phyloP scores from a whole-genome alignment of 306 rosid genomes.

The Casuarina equisetifolia region DNA sequence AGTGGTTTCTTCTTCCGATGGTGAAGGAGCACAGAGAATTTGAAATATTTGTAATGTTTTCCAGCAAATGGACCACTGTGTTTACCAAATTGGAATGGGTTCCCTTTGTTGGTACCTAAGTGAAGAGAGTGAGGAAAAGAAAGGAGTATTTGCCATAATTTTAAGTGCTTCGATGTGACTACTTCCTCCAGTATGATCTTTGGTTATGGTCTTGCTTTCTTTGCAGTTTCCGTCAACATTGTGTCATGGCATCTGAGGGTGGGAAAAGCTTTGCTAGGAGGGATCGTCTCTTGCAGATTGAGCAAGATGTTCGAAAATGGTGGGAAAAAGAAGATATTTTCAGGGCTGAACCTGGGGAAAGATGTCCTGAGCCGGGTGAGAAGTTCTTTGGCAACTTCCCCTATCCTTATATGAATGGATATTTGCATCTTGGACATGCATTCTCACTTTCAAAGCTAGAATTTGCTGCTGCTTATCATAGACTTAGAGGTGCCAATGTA shows the following conservation, averaged over 20 bases:
- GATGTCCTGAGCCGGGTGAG: constrained; percentile 56
- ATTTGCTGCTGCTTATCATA: constrained; percentile 83
- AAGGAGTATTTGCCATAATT: not conserved
- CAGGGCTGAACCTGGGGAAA: constrained; percentile 64
- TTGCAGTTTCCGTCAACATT: constrained; percentile 46
- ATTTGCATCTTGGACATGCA: constrained; percentile 83
- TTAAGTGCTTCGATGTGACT: not conserved
- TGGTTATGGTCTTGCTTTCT: not conserved
- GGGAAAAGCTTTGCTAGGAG: constrained; percentile 78
- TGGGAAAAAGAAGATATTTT: constrained; percentile 82
- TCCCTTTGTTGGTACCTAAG: not conserved
- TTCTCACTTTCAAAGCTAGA: constrained; percentile 79
- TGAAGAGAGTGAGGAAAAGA: not conserved
- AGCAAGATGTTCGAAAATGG: constrained; percentile 59
- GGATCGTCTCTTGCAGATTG: constrained; percentile 75
- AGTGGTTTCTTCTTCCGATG: not conserved
- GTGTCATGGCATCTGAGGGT: constrained; percentile 68
- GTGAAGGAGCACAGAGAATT: not conserved
- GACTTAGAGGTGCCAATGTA: constrained; percentile 87
- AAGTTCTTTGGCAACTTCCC: constrained; percentile 95
- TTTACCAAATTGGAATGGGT: no score
- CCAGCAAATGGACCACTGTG: not conserved
- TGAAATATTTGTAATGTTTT: not conserved
- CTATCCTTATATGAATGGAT: constrained; percentile 90
- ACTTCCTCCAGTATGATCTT: not conserved